Evolutionary conservation across 2,329 filamentous ascomycete genomes (phyloP).

Genomic region (Colletotrichum truncatum): DNA sequence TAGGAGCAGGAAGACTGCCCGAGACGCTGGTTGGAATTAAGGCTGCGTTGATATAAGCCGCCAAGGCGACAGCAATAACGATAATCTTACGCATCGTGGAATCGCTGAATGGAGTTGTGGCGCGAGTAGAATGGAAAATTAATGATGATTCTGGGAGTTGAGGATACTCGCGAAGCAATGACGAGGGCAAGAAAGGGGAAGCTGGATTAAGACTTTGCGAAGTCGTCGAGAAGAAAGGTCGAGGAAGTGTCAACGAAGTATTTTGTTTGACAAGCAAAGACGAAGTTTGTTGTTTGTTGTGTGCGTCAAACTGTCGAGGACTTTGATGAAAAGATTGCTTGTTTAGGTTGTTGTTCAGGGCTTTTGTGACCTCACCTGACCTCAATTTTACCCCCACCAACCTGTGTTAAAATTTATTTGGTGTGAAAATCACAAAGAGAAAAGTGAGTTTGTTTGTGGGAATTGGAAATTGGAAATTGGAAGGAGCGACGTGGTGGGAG

Average conservation of each 20-base stretch:
- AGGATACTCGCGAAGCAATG: background rate
- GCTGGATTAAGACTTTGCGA: background rate
- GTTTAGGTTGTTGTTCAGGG: too few relatives aligned
- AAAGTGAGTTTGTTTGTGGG: background rate
- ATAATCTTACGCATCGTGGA: slow-evolving; percentile 6
- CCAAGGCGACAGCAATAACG: background rate
- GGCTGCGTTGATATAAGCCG: background rate
- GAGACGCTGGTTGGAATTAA: background rate
- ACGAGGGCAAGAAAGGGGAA: background rate
- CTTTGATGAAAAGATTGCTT: too few relatives aligned
- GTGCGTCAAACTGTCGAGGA: too few relatives aligned
- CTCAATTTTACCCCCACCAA: too few relatives aligned
- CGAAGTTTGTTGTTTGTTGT: too few relatives aligned
- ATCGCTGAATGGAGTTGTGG: background rate
- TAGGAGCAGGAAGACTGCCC: background rate
- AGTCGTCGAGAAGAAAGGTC: too few relatives aligned
- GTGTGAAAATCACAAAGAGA: too few relatives aligned
- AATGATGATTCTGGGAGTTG: background rate
- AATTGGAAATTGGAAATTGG: background rate
- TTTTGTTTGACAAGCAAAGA: too few relatives aligned
- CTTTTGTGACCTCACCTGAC: too few relatives aligned
- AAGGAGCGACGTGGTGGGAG: background rate
- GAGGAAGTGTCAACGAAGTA: background rate
- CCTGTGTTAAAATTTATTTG: too few relatives aligned
- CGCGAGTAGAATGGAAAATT: background rate